These are phyloP conservation scores for Trypanosoma theileri DNA, from an alignment of 208 protist genomes.

Conservation along the genomic window DNA sequence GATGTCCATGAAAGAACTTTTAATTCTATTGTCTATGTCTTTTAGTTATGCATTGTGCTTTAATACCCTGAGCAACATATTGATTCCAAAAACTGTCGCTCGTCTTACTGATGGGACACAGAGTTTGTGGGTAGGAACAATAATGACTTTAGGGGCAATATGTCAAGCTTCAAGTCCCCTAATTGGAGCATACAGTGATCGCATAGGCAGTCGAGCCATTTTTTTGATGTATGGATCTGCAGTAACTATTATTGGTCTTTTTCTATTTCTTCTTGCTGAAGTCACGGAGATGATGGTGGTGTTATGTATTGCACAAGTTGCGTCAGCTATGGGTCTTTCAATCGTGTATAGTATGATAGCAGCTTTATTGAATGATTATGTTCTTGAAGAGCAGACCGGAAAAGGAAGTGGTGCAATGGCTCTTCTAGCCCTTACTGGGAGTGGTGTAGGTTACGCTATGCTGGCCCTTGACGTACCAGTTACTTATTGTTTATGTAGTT, in stretches of 20 bases:
- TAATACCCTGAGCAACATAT: conserved; percentile 28
- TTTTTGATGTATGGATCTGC: conserved; percentile 31
- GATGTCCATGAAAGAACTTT: conserved; percentile 26
- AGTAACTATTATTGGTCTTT: conserved; percentile 29
- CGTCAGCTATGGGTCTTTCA: conserved; percentile 31
- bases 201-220: conserved; percentile 10
- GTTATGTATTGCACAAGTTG: conserved; percentile 30
- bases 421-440: conserved; percentile 30
- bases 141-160: conserved; percentile 32
- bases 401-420: conserved; percentile 31
- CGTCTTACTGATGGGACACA: conserved; percentile 23
- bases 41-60: conserved; percentile 36
- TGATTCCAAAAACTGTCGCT: conserved; percentile 37
- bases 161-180: conserved; percentile 29
- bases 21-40: conserved; percentile 34
- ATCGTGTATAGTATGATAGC: conserved; percentile 34
- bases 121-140: conserved; percentile 27
- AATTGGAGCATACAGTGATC: conserved; percentile 38
- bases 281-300: conserved; percentile 19
- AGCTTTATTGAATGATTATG: conserved; percentile 33
- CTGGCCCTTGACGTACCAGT: conserved; percentile 31
- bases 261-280: conserved; percentile 30
- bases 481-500: conserved; percentile 27
- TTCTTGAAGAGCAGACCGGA: conserved; percentile 30
- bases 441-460: conserved; percentile 33